Percentiles rank a stretch among this genome's conserved stretches.
Evolutionary conservation across 352 stramenopile species (phyloP).

Genomic region (Globisporangium camurandrum): DNA sequence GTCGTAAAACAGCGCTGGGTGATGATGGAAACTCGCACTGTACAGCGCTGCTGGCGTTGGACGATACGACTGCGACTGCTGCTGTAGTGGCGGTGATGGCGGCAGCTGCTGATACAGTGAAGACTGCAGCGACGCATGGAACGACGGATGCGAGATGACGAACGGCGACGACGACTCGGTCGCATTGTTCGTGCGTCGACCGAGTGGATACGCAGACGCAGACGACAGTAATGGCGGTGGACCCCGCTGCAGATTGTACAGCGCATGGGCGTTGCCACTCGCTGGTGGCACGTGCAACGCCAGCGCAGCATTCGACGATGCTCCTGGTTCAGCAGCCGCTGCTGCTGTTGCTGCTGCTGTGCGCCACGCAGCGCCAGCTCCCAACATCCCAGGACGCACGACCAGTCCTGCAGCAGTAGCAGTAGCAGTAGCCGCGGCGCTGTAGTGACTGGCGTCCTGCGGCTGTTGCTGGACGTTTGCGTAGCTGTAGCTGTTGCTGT

Average conservation of each 20-base stretch:
- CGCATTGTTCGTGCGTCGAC: too few relatives aligned
- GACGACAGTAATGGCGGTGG: too few relatives aligned
- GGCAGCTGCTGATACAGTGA: neutral
- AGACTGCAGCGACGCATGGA: conserved; percentile 5
- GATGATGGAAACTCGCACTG: neutral
- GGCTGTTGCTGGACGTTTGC: conserved; percentile 6
- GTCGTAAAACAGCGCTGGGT: too few relatives aligned
- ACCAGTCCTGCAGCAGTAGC: too few relatives aligned
- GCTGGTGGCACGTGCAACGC: too few relatives aligned
- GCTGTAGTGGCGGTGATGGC: conserved; percentile 4
- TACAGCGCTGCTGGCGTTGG: neutral
- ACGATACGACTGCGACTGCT: conserved; percentile 1
- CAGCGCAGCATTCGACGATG: neutral
- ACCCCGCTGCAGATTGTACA: too few relatives aligned
- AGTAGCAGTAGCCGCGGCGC: too few relatives aligned
- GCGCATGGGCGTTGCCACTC: too few relatives aligned
- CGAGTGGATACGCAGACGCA: too few relatives aligned
- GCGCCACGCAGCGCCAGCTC: neutral
- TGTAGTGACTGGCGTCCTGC: conserved; percentile 7
- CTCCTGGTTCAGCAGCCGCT: neutral
- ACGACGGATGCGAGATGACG: too few relatives aligned
- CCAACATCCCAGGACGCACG: too few relatives aligned
- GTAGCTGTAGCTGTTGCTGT: neutral
- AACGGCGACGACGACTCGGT: too few relatives aligned
- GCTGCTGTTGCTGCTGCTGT: conserved; percentile 5